These are phyloP conservation scores for Tremellales sp. DNA, from an alignment of 1,284 basidiomycete genomes.

Conservation along the genomic window DNA sequence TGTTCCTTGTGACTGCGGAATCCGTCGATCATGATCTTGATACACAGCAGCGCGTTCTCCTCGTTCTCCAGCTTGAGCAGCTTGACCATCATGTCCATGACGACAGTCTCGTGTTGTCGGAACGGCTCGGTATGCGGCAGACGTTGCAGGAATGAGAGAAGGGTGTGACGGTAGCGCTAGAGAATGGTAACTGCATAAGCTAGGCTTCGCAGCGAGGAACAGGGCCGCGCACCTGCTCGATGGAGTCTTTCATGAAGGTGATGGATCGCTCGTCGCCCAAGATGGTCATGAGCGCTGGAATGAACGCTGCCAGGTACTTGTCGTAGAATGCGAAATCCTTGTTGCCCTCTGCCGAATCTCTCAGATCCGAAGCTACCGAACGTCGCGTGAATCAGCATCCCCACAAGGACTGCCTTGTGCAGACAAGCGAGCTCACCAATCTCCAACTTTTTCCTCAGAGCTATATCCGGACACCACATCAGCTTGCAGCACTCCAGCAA, in stretches of 20 bases:
- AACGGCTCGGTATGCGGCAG: constrained; percentile 78
- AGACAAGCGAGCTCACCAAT: constrained; percentile 2
- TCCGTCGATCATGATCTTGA: constrained; percentile 86
- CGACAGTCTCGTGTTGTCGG: constrained; percentile 63
- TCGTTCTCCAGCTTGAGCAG: constrained; percentile 90
- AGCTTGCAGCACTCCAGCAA: neutral
- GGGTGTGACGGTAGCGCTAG: constrained; percentile 72
- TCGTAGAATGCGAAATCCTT: constrained; percentile 71
- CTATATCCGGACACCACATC: constrained; percentile 5
- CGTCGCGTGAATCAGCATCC: constrained; percentile 12
- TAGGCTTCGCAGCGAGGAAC: neutral
- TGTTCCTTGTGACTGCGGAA: constrained; percentile 54
- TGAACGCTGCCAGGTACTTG: constrained; percentile 56
- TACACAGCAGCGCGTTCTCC: constrained; percentile 85
- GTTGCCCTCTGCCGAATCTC: constrained; percentile 80
- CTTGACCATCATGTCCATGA: constrained; percentile 73
- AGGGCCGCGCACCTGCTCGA: constrained; percentile 59
- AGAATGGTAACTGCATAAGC: constrained; percentile 2
- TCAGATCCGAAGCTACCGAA: constrained; percentile 73
- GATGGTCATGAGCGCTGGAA: constrained; percentile 75
- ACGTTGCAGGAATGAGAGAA: constrained; percentile 84
- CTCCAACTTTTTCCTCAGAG: constrained; percentile 16
- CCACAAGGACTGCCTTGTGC: constrained; percentile 4
- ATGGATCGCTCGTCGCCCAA: constrained; percentile 72
- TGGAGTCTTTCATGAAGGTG: constrained; percentile 65